Base-by-base conservation (phyloP, 768 basidiomycete species). In the Hericium erinaceus region DNA sequence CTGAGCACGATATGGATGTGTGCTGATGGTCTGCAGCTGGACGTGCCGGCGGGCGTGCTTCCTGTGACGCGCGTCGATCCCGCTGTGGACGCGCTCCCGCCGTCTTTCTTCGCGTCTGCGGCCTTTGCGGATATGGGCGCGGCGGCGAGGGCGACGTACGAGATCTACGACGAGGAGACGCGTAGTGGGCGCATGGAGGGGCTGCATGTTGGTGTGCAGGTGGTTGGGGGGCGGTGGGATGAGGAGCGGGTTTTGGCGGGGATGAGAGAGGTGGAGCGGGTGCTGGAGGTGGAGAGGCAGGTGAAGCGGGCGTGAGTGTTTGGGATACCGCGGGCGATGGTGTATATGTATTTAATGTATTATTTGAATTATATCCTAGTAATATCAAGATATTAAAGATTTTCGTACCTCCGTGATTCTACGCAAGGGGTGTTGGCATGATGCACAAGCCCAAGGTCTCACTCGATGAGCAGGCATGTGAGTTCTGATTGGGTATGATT, bases 201-300 rank as follows among this genome's bases (percentile, higher is more conserved):
- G 13, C 69, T 79, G 24, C 78, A 78, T 0, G 66, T 80, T 3
- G 73, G 73, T 2, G 65, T 80, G 22, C 76, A 79, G 61, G 61
- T 80, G 46, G 65, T 75, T 9, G 77, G 77, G 1, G 68, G 67
- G 33, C 70, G 75, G 12, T 65, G 76, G 5, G 73, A 77, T 56
- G 79, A 80, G 63, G 79, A 80, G 65, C 73, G 73, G 22, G 77
- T 76, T 2, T 56, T 80, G 40, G 73, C 73, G 58, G 75, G 76
- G 2, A 79, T 79, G 71, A 70, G 73, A 56, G 57, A 77, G 51
- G 68, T 80, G 48, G 20, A 50, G 48, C 7, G 26, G 16, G 48
- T 22, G 48, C 48, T 50, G 48, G 41, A 18, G 41, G 41, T 33
- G 33, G 33, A 33, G 33, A 33, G 33, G 33, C 33, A 33, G 33